Conservation (phyloP, 257 asterid species). For the Solanum sitiens region DNA sequence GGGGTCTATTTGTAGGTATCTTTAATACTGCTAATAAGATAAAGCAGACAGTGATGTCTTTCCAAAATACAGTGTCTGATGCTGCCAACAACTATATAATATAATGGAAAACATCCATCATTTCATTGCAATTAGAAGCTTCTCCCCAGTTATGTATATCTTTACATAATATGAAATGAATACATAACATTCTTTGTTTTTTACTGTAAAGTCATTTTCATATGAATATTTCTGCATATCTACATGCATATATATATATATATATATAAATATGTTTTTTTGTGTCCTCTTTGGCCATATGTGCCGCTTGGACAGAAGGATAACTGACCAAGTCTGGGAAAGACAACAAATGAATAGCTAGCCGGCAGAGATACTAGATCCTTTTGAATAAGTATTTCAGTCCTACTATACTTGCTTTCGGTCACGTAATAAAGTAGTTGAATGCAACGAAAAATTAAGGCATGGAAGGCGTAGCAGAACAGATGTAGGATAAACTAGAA, state of each 20-base stretch:
- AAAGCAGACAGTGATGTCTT: background rate
- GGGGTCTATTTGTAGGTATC: background rate
- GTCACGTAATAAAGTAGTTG: background rate
- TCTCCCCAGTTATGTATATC: background rate
- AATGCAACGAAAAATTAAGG: background rate
- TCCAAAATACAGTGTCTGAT: background rate
- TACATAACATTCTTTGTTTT: background rate
- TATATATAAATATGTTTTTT: background rate
- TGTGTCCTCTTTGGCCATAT: background rate
- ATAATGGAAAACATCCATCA: background rate
- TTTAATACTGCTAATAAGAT: background rate
- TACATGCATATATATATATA: background rate
- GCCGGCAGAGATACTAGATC: conserved; percentile 7
- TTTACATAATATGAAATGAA: background rate
- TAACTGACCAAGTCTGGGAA: conserved; percentile 6
- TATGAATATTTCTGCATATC: background rate
- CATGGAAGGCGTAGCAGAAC: background rate
- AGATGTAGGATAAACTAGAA: background rate
- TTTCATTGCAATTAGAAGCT: background rate
- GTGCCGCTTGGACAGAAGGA: conserved; percentile 5
- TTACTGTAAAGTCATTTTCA: background rate
- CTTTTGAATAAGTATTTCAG: background rate
- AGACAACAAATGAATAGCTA: background rate
- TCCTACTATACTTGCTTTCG: background rate
- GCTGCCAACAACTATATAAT: background rate